phyloP scores from a whole-genome alignment of 1,139 yeast species.

The Ogataea hybrid region DNA sequence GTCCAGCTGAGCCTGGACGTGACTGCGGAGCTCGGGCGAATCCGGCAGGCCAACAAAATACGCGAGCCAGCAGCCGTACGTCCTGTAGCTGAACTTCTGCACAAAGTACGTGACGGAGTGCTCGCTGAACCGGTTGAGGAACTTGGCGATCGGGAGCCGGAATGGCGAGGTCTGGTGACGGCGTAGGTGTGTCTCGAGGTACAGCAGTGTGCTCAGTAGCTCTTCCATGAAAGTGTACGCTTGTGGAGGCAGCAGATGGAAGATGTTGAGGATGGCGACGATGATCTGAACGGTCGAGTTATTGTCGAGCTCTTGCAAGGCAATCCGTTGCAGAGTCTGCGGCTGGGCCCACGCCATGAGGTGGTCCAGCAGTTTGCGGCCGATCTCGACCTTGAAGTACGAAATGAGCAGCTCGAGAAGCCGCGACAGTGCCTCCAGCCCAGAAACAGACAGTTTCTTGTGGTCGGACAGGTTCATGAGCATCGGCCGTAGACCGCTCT shows the following conservation, averaged over 20 bases:
- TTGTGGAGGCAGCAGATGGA: conserved; percentile 87
- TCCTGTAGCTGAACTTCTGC: conserved; percentile 64
- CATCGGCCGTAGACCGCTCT: conserved; percentile 93
- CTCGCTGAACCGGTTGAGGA: conserved; percentile 76
- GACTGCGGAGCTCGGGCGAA: conserved; percentile 55
- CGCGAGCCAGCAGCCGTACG: conserved; percentile 64
- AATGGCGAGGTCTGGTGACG: conserved; percentile 89
- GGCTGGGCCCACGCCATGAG: conserved; percentile 97
- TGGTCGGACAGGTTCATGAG: conserved; percentile 93
- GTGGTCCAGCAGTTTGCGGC: conserved; percentile 88
- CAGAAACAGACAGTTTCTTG: conserved; percentile 82
- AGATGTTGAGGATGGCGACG: conserved; percentile 86
- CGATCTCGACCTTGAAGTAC: conserved; percentile 95
- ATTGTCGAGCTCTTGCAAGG: conserved; percentile 72
- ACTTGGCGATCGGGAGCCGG: conserved; percentile 86
- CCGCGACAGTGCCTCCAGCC: conserved; percentile 87
- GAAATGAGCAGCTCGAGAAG: conserved; percentile 83
- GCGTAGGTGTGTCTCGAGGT: conserved; percentile 78
- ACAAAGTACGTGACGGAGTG: conserved; percentile 73
- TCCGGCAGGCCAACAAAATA: conserved; percentile 59
- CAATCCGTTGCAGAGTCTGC: conserved; percentile 63
- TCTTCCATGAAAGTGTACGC: conserved; percentile 93
- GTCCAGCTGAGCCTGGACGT: conserved; percentile 52
- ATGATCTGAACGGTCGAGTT: conserved; percentile 83
- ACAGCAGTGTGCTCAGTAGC: conserved; percentile 69